Evolutionary conservation across 805 yeast genomes (phyloP), one percentile per base, ranked within the genome.

Genomic region (Maudiozyma bulderi): DNA sequence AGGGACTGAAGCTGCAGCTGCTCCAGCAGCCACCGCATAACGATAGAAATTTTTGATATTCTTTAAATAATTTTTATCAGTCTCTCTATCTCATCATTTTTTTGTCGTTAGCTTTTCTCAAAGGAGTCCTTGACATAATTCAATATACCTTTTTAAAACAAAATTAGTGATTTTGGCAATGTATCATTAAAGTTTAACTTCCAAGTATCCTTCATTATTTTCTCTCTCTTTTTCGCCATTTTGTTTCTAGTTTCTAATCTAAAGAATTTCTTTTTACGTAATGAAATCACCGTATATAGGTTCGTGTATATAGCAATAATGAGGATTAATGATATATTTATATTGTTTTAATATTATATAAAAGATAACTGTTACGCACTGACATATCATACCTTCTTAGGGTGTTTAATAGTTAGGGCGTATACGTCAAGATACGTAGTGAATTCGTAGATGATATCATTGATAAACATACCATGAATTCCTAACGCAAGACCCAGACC

Each of bases 371-470:
- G 44, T 28, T 7, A 7, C 10, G 31, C 35, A 20, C 26, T 20
- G 26, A 20, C 30, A 31, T n/a, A 42, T 39, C 50, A 59, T 9
- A 57, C 68, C 33, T 71, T 76, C 64, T 80, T 83, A 60, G 84
- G 86, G 62, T 86, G 89, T 64, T 90, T 90, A 61, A 88, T 89
- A 33, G 84, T 75, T 58, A 90, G 76, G 6, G 96, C 93, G 68
- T 81, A 85, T 54, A 91, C 90, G 62, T 88, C 97, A 59, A 91
- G 73, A 62, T 78, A 89, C 3, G 76, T 70, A n/a, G 96, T 87
- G 57, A 88, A 84, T 53, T 82, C 90, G 66, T 81, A 78, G 58
- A 91, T 81, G 58, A 86, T 82, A 55, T 86, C 95, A 43, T 82
- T 73, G 43, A 91, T 81, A 59, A 88, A 84, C 71, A 82, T 74